Conservation (phyloP, 306 rosid species). For the Rubus idaeus region DNA sequence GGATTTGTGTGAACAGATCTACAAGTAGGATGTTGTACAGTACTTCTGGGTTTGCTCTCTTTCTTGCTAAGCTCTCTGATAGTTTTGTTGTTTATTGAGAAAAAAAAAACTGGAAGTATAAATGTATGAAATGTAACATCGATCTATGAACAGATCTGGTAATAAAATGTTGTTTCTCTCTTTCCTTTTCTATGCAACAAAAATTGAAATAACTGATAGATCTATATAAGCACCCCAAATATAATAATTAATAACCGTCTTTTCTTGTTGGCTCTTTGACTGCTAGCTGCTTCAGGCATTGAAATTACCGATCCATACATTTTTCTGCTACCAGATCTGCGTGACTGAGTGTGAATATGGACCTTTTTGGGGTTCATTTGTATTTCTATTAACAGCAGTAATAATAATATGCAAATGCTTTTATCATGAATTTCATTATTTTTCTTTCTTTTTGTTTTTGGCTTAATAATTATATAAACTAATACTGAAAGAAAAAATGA, state of each 20-base stretch:
- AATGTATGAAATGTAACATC: slow-evolving; percentile 29
- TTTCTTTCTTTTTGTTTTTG: neutral
- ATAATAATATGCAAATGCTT: too few species aligned
- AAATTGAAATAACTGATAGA: slow-evolving; percentile 27
- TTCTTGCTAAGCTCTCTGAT: slow-evolving; percentile 12
- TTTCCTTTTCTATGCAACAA: slow-evolving; percentile 56
- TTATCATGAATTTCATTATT: neutral
- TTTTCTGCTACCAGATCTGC: neutral
- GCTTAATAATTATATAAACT: neutral
- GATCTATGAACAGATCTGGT: slow-evolving; percentile 55
- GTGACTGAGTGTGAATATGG: neutral
- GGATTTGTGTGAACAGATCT: slow-evolving; percentile 57
- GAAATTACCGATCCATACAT: neutral
- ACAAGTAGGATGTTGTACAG: slow-evolving; percentile 38
- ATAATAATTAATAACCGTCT: slow-evolving; percentile 16
- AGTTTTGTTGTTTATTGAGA: slow-evolving; percentile 5
- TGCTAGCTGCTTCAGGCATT: neutral
- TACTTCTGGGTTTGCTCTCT: slow-evolving; percentile 7
- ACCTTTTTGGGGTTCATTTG: neutral
- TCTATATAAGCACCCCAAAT: neutral
- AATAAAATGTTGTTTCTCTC: slow-evolving; percentile 23
- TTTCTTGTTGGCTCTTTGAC: slow-evolving; percentile 10
- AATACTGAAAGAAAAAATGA: slow-evolving; percentile 19
- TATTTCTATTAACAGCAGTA: neutral
- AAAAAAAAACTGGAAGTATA: neutral